Evolutionary conservation across 345 rosid species (phyloP).

Genomic region (Brassica cretica): DNA sequence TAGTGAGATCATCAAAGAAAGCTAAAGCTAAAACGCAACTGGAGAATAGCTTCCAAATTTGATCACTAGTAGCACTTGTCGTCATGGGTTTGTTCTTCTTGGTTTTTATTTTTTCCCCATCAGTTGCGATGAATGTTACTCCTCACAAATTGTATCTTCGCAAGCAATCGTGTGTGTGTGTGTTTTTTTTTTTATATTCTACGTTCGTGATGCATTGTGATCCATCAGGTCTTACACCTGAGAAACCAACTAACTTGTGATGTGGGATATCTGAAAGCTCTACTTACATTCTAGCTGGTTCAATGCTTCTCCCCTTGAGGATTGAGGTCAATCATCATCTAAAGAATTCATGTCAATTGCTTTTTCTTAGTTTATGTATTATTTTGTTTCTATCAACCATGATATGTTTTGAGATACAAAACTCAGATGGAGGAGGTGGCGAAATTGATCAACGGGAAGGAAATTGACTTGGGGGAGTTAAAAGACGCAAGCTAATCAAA

Average conservation of each 20-base stretch:
- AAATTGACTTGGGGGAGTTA: constrained; percentile 69
- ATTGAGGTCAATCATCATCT: constrained; percentile 27
- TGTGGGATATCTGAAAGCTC: constrained; percentile 76
- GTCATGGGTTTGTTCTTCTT: no score
- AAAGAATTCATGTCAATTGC: background rate
- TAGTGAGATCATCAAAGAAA: no score
- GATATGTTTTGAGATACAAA: constrained; percentile 19
- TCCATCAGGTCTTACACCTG: no score
- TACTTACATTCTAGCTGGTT: constrained; percentile 72
- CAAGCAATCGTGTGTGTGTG: no score
- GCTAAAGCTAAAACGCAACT: no score
- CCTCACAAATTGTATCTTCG: no score
- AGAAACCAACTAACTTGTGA: constrained; percentile 28
- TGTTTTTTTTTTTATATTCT: no score
- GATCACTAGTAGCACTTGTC: no score
- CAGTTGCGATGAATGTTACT: no score
- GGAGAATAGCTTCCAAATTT: no score
- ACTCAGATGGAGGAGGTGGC: constrained; percentile 63
- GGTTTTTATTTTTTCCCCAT: no score
- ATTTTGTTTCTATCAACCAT: background rate
- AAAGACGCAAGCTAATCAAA: constrained; percentile 61
- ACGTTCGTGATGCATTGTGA: no score
- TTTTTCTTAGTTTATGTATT: background rate
- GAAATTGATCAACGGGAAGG: constrained; percentile 65
- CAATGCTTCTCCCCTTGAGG: constrained; percentile 69